phyloP scores from a whole-genome alignment of 345 rosid species.

The Mallotus nudiflorus region DNA sequence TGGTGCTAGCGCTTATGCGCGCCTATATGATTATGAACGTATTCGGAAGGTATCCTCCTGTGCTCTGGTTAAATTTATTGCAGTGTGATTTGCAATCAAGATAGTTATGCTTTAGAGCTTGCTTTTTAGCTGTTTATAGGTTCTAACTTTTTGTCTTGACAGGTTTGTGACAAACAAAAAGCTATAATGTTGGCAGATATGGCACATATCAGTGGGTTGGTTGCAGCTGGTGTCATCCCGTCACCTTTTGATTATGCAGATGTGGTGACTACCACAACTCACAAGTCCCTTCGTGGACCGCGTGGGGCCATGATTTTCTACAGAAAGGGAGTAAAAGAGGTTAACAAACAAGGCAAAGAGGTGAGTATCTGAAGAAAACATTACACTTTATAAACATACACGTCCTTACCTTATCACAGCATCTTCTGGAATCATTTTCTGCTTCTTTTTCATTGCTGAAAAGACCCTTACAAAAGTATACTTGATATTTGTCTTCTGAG shows the following conservation, averaged over 20 bases:
- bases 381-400: neutral
- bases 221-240: conserved; percentile 94
- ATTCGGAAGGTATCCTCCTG: conserved; percentile 70
- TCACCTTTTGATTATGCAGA: conserved; percentile 99
- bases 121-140: conserved; percentile 4
- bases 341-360: conserved; percentile 94
- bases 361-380: conserved; percentile 36
- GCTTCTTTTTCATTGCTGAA: conserved; percentile 1
- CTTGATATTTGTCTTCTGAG: conserved; percentile 10
- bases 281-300: conserved; percentile 98
- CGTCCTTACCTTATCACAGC: conserved; percentile 7
- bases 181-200: conserved; percentile 92
- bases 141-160: conserved; percentile 21
- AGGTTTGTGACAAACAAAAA: conserved; percentile 98
- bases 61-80: conserved; percentile 41
- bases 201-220: conserved; percentile 99
- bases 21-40: conserved; percentile 87
- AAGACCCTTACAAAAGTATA: conserved; percentile 4
- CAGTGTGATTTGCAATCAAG: neutral
- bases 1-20: conserved; percentile 97
- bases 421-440: neutral
- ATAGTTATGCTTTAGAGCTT: conserved; percentile 5
- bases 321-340: conserved; percentile 90
- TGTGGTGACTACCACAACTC: conserved; percentile 96
- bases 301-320: conserved; percentile 99